phyloP scores from a whole-genome alignment of 176 grass and related monocot genomes.

The Miscanthus lutarioriparius region DNA sequence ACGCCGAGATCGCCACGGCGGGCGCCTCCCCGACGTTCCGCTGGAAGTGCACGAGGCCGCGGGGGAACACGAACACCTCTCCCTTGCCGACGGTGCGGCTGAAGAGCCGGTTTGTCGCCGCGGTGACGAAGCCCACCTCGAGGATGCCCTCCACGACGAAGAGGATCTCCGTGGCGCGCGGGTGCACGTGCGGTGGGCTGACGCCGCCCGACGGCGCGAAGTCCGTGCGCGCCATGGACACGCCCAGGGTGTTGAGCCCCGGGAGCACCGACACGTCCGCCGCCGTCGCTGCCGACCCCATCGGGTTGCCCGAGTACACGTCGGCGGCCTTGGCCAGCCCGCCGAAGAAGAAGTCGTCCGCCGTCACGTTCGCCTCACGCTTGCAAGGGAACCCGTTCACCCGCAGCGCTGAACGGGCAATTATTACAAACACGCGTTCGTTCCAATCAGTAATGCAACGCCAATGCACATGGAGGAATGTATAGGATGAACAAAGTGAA shows the following conservation, averaged over 20 bases:
- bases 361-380: slow-evolving; percentile 36
- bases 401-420: slow-evolving; percentile 32
- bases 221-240: slow-evolving; percentile 70
- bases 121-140: slow-evolving; percentile 69
- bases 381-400: slow-evolving; percentile 78
- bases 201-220: slow-evolving; percentile 61
- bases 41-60: slow-evolving; percentile 67
- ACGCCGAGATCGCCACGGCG: slow-evolving; percentile 51
- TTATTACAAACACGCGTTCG: background rate
- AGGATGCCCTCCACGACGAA: slow-evolving; percentile 57
- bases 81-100: slow-evolving; percentile 39
- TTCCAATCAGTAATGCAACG: background rate
- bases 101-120: slow-evolving; percentile 5
- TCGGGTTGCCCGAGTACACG: slow-evolving; percentile 45
- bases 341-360: slow-evolving; percentile 65
- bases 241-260: slow-evolving; percentile 67
- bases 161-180: slow-evolving; percentile 72
- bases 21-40: slow-evolving; percentile 35
- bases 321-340: slow-evolving; percentile 37
- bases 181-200: slow-evolving; percentile 74
- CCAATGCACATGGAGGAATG: background rate
- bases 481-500: no score
- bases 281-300: slow-evolving; percentile 51
- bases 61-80: slow-evolving; percentile 66
- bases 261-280: slow-evolving; percentile 55